Evolutionary conservation across 2,329 filamentous ascomycete genomes (phyloP).

Genomic region (Aspergillus nomiae): DNA sequence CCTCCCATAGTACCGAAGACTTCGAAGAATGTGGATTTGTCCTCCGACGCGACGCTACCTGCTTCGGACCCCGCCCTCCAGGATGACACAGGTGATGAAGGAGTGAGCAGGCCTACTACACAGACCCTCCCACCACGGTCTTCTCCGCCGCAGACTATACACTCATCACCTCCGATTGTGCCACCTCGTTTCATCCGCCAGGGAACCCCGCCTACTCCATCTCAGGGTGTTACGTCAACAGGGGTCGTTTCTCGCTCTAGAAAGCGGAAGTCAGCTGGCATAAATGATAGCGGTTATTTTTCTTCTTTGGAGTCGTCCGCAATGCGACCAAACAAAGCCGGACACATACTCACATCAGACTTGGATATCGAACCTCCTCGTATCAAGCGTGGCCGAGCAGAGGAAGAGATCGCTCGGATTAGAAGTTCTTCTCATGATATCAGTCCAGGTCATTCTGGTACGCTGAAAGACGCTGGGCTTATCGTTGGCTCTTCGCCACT

Average conservation of each 20-base stretch:
- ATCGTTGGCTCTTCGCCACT: constrained; percentile 67
- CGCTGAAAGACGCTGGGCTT: constrained; percentile 35
- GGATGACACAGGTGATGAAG: constrained; percentile 55
- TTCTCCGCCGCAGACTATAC: constrained; percentile 61
- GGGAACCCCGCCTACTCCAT: constrained; percentile 73
- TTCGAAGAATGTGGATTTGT: constrained; percentile 56
- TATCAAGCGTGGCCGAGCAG: constrained; percentile 85
- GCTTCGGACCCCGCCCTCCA: constrained; percentile 66
- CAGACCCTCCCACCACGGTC: constrained; percentile 41
- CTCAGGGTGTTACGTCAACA: constrained; percentile 61
- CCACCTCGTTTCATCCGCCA: constrained; percentile 59
- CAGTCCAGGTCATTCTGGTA: constrained; percentile 67
- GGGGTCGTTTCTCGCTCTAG: constrained; percentile 67
- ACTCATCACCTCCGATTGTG: constrained; percentile 86
- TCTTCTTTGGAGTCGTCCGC: constrained; percentile 93
- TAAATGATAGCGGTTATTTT: constrained; percentile 96
- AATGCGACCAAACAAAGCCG: constrained; percentile 68
- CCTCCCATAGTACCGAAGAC: constrained; percentile 23
- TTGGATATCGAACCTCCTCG: constrained; percentile 71
- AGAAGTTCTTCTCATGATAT: constrained; percentile 85
- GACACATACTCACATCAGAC: constrained; percentile 72
- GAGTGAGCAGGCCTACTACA: constrained; percentile 24
- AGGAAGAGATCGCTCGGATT: constrained; percentile 92
- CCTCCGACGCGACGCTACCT: constrained; percentile 76
- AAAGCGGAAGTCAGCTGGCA: constrained; percentile 75